phyloP scores from a whole-genome alignment of 768 basidiomycete genomes.

The Tylopilus plumbeoviolaceoides region DNA sequence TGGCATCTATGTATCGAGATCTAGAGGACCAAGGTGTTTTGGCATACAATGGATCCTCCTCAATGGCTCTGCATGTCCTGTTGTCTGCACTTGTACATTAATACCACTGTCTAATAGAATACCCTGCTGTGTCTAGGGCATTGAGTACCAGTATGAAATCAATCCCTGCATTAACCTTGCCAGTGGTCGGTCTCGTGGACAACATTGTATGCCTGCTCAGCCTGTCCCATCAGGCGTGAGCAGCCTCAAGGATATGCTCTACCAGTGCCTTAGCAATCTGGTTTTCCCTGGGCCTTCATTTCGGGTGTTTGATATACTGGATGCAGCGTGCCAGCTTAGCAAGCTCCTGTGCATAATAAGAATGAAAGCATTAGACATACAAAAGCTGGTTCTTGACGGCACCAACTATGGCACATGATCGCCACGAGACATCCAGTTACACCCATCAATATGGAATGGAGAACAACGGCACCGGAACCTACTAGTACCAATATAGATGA shows the following conservation, averaged over 20 bases:
- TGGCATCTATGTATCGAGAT: too few relatives aligned
- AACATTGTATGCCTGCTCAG: too few relatives aligned
- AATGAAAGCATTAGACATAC: constrained; percentile 39
- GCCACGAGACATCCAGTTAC: constrained; percentile 12
- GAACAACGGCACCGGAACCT: constrained; percentile 25
- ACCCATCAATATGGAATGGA: constrained; percentile 6
- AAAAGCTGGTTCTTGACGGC: constrained; percentile 79
- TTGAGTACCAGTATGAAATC: too few relatives aligned
- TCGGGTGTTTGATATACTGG: constrained; percentile 73
- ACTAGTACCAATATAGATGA: constrained; percentile 93
- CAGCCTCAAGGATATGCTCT: constrained; percentile 82
- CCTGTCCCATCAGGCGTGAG: too few relatives aligned
- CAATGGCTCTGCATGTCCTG: too few relatives aligned
- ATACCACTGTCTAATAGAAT: too few relatives aligned
- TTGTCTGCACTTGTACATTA: too few relatives aligned
- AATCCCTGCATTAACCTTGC: too few relatives aligned
- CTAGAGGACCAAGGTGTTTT: too few relatives aligned
- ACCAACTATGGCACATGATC: background rate
- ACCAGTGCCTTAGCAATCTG: constrained; percentile 80
- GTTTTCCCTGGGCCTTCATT: constrained; percentile 70
- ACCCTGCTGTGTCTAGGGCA: too few relatives aligned
- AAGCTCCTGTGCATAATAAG: background rate
- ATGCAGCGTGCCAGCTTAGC: constrained; percentile 5
- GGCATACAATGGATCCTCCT: too few relatives aligned
- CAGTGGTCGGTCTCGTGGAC: too few relatives aligned